Evolutionary conservation across 306 rosid genomes (phyloP), one percentile per base, ranked within the genome.

Genomic region (Cicer bijugum): DNA sequence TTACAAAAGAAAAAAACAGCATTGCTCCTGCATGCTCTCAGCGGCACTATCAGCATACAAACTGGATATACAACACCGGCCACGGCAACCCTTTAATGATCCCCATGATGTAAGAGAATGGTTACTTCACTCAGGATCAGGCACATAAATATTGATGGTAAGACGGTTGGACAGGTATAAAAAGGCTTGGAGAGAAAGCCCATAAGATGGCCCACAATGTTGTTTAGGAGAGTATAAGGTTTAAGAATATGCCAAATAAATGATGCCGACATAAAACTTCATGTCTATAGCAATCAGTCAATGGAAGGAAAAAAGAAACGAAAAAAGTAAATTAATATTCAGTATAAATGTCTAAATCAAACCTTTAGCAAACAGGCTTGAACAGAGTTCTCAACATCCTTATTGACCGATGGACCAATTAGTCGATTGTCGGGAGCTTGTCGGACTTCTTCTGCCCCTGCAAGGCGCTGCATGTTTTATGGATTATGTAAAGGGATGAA

Each of bases 391-490:
- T 77, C 83, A 72, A 91, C 86, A 78, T 85, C 90, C 79, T 84
- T 75, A 48, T 66, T 71, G 73, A 87, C 83, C 6, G 85, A 76
- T 50, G 89, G 33, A 70, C 67, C 65, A 63, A 81, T 64, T 40
- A 74, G 72, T 52, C 23, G 83, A 23, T 69, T 82, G 66, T 87
- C 81, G 50, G 90, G 87, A 75, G 82, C 71, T 51, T 72, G 67
- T 44, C 74, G 47, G 67, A 88, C 85, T 84, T 91, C 97, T 82
- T 91, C 97, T 64, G 90, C 89, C 79, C 90, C 89, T 45, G 97
- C 97, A 77, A 88, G 81, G 44, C 88, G 90, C 93, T 91, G 91
- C 81, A 47, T 51, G 74, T 81, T 83, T 67, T 64, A 75, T 39
- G 72, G 74, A 64, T 45, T 75, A 56, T 57, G 48, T 15, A 67